Base-by-base conservation (phyloP, 306 rosid genomes). In the Macrotyloma uniflorum region DNA sequence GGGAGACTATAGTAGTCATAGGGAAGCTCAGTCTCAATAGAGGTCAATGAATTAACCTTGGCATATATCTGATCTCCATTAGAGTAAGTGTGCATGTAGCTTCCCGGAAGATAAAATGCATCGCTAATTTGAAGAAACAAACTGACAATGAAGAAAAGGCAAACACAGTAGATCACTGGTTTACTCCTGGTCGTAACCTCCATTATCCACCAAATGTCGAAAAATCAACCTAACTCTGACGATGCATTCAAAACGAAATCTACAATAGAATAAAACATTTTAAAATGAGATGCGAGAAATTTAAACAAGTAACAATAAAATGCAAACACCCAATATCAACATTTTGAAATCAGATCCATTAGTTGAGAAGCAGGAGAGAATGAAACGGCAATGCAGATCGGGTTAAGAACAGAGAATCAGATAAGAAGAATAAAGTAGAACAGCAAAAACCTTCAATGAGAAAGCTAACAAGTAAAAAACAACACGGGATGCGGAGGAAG, bases 11-110 rank as follows among this genome's bases (percentile, higher is more conserved):
- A 94, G 81, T 94, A 94, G 87, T 90, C 85, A 70, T 90, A 94
- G 45, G 98, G 98, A 74, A 94, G 93, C 90, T 94, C 97, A 4
- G 98, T 94, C 78, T 94, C 98, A 53, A 94, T 94, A 68, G 98
- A 94, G 57, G 98, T 94, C 90, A 94, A 83, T 55, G 98, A 94
- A 88, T 94, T 90, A 62, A 94, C 94, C 80, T 94, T 94, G 20
- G 94, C 90, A 67, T n/a, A 72, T 58, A 94, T 91, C 5, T 4
- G 11, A 38, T 88, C 88, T 70, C 82, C 87, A 43, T 74, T 62
- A n/a, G 94, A 80, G 85, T 92, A 94, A 2, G 93, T 91, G 71
- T 92, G 90, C 96, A 92, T 90, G 91, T 92, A 94, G 84, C 96
- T 94, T 49, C 96, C 98, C 0, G 98, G 98, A 5, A 94, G 96